Evolutionary conservation across 176 grass and related monocot genomes (phyloP), one percentile per base, ranked within the genome.

Genomic region (Avena eriantha): DNA sequence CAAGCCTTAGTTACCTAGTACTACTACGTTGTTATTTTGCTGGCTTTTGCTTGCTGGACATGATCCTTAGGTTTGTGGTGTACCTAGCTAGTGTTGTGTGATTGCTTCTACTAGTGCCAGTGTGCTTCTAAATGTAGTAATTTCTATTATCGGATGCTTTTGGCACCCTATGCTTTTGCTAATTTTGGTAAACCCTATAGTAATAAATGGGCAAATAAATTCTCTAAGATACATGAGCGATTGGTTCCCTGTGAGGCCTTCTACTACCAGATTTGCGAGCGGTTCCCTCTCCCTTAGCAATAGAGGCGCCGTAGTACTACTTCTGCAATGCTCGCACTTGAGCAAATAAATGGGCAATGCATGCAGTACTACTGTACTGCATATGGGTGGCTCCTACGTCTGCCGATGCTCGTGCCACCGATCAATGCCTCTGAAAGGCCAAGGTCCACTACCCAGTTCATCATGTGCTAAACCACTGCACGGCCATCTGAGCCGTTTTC

Each of bases 401-500:
- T 41, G 39, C 39, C 29, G 39, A 41, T 41, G 39, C 39, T 41
- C 76, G 76, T 78, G 76, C 3, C 19, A 0, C 36, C 58, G 14
- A 80, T 80, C 77, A 80, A 64, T 64, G 77, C 77, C 36, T 1
- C 76, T 26, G 56, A 3, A 13, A 34, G 10, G 49, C 3, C 15
- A 22, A 33, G 26, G 16, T 8, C 54, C 4, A 12, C 76, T 7
- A 21, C 5, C 12, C 54, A 4, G 13, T 41, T 17, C 45, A 46
- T 56, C 8, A 13, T 78, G 51, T 78, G 73, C 24, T 54, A 18
- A 54, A 57, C 10, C 21, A 59, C 19, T 36, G 54, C 7, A 46
- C 78, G 3, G 21, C 51, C 75, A 78, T 79, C 35, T 15, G 13
- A 80, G 36, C 13, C 36, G 78, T 23, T 79, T 80, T 66, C 59